Conservation (phyloP, 2,329 filamentous ascomycete species). For the Penicillium olsonii region DNA sequence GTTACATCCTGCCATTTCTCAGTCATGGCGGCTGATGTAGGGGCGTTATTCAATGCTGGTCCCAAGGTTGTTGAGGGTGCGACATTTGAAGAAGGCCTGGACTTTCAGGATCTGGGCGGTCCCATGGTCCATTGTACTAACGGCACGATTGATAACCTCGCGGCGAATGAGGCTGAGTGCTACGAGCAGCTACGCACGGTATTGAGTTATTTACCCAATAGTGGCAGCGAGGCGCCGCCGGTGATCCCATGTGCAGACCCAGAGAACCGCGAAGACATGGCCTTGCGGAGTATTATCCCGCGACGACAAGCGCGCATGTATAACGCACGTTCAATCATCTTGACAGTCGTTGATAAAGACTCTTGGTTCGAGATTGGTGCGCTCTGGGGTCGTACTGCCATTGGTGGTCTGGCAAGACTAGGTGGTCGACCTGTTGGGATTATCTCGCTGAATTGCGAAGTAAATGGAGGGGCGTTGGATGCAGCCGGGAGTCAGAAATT, state of each 20-base stretch:
- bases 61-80: slow-evolving; percentile 64
- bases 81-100: slow-evolving; percentile 65
- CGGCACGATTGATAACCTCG: slow-evolving; percentile 67
- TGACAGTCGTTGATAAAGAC: slow-evolving; percentile 55
- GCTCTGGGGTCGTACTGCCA: slow-evolving; percentile 63
- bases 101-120: slow-evolving; percentile 61
- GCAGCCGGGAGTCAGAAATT: slow-evolving; percentile 63
- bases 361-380: slow-evolving; percentile 67
- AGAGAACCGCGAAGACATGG: slow-evolving; percentile 50
- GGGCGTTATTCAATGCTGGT: slow-evolving; percentile 64
- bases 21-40: slow-evolving; percentile 66
- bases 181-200: slow-evolving; percentile 63
- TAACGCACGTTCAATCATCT: slow-evolving; percentile 59
- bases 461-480: slow-evolving; percentile 63
- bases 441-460: slow-evolving; percentile 62
- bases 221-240: slow-evolving; percentile 58
- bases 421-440: slow-evolving; percentile 60
- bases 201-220: slow-evolving; percentile 60
- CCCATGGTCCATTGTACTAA: slow-evolving; percentile 65
- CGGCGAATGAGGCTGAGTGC: slow-evolving; percentile 60
- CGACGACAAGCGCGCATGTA: slow-evolving; percentile 62
- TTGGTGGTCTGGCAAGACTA: slow-evolving; percentile 61
- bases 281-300: slow-evolving; percentile 59
- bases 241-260: slow-evolving; percentile 51
- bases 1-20: slow-evolving; percentile 65